These are phyloP conservation scores for Aspergillus pseudoviridinutans DNA, from an alignment of 2,329 filamentous ascomycete species.

Conservation along the genomic window DNA sequence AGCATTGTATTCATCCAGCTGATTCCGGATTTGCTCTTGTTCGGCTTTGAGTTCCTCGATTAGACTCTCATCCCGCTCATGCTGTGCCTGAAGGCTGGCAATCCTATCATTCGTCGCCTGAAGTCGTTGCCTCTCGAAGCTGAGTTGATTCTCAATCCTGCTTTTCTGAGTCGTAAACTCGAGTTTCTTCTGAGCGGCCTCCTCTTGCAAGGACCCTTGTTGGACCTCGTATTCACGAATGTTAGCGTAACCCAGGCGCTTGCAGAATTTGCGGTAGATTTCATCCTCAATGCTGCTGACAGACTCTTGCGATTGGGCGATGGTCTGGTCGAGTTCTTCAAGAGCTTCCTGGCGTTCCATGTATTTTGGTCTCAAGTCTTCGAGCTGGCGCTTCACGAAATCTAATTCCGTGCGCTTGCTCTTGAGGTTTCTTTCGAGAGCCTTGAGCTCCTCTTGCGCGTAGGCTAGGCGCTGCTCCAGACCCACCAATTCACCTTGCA, in stretches of 20 bases:
- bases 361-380: slow-evolving; percentile 73
- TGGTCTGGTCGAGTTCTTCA: slow-evolving; percentile 55
- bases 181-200: slow-evolving; percentile 79
- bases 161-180: slow-evolving; percentile 78
- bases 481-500: slow-evolving; percentile 74
- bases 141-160: slow-evolving; percentile 57
- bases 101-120: slow-evolving; percentile 67
- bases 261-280: slow-evolving; percentile 81
- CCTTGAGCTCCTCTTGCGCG: slow-evolving; percentile 69
- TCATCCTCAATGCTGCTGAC: slow-evolving; percentile 83
- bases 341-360: slow-evolving; percentile 67
- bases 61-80: slow-evolving; percentile 63
- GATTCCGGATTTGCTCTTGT: slow-evolving; percentile 69
- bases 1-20: slow-evolving; percentile 67
- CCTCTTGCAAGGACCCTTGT: slow-evolving; percentile 87
- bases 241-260: slow-evolving; percentile 77
- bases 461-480: slow-evolving; percentile 72
- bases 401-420: slow-evolving; percentile 81
- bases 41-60: slow-evolving; percentile 68
- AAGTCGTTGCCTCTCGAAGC: slow-evolving; percentile 67
- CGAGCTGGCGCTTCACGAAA: slow-evolving; percentile 67
- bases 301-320: slow-evolving; percentile 56
- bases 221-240: slow-evolving; percentile 92
- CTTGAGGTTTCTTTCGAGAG: slow-evolving; percentile 74
- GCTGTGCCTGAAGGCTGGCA: slow-evolving; percentile 61